Base-by-base conservation (phyloP, 2,329 filamentous ascomycete species). In the Monosporascus sp. region DNA sequence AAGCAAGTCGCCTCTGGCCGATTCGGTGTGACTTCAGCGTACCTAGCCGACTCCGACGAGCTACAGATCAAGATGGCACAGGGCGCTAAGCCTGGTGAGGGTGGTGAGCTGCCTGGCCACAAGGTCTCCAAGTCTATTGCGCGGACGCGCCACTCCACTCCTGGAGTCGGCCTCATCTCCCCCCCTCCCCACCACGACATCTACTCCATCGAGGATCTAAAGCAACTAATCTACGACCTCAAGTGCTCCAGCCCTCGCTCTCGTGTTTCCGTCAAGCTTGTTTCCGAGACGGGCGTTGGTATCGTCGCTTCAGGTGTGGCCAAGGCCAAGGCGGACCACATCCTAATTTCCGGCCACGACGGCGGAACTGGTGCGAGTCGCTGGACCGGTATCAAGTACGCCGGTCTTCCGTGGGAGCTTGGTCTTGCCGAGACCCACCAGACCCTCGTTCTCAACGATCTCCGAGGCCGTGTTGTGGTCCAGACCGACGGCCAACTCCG, bases 41-140 rank as follows among this genome's bases (percentile, higher is more conserved):
- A 97, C 70, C 84, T 97, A 17, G 91, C 92, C 49, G 93, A 97
- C 71, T 90, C 93, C 19, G 93, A 97, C 67, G 92, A 97, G 75
- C 79, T 97, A 46, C 93, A 97, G 73, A 97, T 97, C 76, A 97
- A 97, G 83, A 97, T 97, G 93, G 93, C 93, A 9, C 93, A 97
- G 75, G 93, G 93, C 70, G 93, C 93, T 58, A 97, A 97, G 82
- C 93, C 93, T 53, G 93, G 93, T 73, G 93, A 97, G 74, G 93
- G 93, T 78, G 93, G 93, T 81, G 93, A 97, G 74, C 84, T 97
- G 67, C 93, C 93, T 49, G 93, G 93, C 41, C 91, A 97, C 80
- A 97, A 97, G 77, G 93, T 97, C 27, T 94, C 92, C 56, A 89
- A 89, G 67, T 89, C 91, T 7, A 97, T 97, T 72, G 93, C 91